A percentile compares a stretch with the other conserved stretches of the same genome.
Evolutionary conservation across 1,284 basidiomycete genomes (phyloP).

Genomic region (Cutaneotrichosporon sp.): DNA sequence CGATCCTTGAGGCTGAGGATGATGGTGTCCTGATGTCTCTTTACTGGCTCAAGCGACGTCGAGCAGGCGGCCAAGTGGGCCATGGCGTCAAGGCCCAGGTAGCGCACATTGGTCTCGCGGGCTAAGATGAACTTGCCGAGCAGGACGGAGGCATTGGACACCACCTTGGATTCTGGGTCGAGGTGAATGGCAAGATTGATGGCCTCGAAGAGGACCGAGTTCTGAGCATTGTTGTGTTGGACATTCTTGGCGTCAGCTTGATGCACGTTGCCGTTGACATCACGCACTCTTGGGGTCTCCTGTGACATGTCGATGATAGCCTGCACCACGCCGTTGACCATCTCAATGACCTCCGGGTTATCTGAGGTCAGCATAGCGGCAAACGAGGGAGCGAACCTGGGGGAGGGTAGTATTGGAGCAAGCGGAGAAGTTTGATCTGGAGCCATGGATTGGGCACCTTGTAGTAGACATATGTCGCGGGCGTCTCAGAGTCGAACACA

Average conservation of each 20-base stretch:
- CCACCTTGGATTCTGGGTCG: slow-evolving; percentile 85
- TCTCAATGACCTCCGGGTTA: slow-evolving; percentile 73
- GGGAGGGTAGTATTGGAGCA: slow-evolving; percentile 94
- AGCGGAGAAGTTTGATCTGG: slow-evolving; percentile 89
- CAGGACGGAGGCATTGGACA: slow-evolving; percentile 83
- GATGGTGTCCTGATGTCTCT: slow-evolving; percentile 93
- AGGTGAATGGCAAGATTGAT: slow-evolving; percentile 96
- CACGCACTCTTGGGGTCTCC: slow-evolving; percentile 65
- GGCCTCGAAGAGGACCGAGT: slow-evolving; percentile 97
- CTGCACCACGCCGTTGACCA: slow-evolving; percentile 80
- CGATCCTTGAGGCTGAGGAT: slow-evolving; percentile 92
- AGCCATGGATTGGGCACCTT: slow-evolving; percentile 86
- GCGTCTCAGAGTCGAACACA: slow-evolving; percentile 84
- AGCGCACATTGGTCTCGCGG: slow-evolving; percentile 97
- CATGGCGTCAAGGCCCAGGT: slow-evolving; percentile 97
- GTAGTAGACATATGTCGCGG: slow-evolving; percentile 91
- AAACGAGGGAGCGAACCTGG: slow-evolving; percentile 62
- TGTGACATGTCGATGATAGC: slow-evolving; percentile 92
- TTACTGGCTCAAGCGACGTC: slow-evolving; percentile 85
- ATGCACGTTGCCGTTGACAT: neutral
- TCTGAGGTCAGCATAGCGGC: slow-evolving; percentile 58
- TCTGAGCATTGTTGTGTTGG: slow-evolving; percentile 98
- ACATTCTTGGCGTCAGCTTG: slow-evolving; percentile 64
- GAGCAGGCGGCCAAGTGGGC: slow-evolving; percentile 93
- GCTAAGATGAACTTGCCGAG: slow-evolving; percentile 94